A percentile compares a stretch with the other conserved stretches of the same genome.
phyloP scores from a whole-genome alignment of 2,329 filamentous ascomycete genomes.

The Colletotrichum zoysiae region DNA sequence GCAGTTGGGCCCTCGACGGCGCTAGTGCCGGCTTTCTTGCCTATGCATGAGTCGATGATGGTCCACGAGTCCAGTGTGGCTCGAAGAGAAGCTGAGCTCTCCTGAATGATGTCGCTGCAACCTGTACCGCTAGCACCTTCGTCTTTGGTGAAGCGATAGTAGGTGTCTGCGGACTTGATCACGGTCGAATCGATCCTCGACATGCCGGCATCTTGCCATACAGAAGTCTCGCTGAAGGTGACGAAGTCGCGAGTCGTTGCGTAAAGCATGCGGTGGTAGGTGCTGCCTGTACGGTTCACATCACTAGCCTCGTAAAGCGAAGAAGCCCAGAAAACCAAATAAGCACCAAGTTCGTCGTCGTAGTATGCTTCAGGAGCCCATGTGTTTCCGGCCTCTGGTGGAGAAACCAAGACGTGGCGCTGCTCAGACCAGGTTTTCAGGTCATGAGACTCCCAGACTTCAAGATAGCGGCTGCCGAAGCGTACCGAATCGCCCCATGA shows the following conservation, averaged over 20 bases:
- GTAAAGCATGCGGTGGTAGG: constrained; percentile 67
- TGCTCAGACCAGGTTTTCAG: constrained; percentile 64
- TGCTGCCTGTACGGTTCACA: constrained; percentile 54
- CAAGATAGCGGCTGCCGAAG: constrained; percentile 62
- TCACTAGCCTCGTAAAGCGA: constrained; percentile 58
- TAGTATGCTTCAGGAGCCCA: constrained; percentile 67
- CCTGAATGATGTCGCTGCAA: constrained; percentile 67
- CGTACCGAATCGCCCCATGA: constrained; percentile 63
- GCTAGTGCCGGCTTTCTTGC: constrained; percentile 60
- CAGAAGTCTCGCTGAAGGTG: constrained; percentile 59
- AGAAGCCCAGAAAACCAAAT: constrained; percentile 61
- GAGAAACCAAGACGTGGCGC: constrained; percentile 62
- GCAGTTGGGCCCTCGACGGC: constrained; percentile 65
- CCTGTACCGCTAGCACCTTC: constrained; percentile 62
- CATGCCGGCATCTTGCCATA: constrained; percentile 65
- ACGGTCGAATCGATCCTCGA: constrained; percentile 67
- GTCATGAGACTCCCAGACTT: constrained; percentile 66
- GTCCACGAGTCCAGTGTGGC: constrained; percentile 59
- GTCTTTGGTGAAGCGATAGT: constrained; percentile 68
- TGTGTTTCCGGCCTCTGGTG: constrained; percentile 63
- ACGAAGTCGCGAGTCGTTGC: constrained; percentile 63
- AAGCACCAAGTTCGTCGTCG: constrained; percentile 56
- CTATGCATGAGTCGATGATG: constrained; percentile 61
- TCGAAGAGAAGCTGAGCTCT: constrained; percentile 58
- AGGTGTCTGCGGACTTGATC: constrained; percentile 55